Base-by-base conservation (phyloP, 2,329 filamentous ascomycete species). In the Paracamarosporium sp. region DNA sequence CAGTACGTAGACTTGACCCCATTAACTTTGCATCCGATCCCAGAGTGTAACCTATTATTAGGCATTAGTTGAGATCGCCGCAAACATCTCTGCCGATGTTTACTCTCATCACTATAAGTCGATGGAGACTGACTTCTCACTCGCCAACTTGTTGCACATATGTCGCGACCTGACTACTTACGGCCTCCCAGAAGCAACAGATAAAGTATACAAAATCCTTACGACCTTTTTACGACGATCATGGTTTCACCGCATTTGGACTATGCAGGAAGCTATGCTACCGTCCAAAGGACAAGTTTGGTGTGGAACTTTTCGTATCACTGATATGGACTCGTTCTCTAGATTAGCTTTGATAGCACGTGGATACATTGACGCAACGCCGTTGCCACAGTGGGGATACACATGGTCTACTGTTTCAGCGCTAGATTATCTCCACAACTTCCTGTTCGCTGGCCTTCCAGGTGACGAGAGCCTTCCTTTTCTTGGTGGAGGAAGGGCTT, bases 181-280 rank as follows among this genome's bases (percentile, higher is more conserved):
- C 20, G 40, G 40, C 20, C 27, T 44, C n/a, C 22, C 40, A 44
- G 22, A 44, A 11, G 20, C 40, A n/a, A 30, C n/a, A 5, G 31
- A 50, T 22, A n/a, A 30, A n/a, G 17, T 25, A 17, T 50, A 24
- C 20, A 24, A 15, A 12, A 3, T 25, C 15, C 22, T 50, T 15
- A 13, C 15, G 3, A 15, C 20, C 4, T 50, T 50, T 22, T 24
- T 36, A 17, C 46, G 33, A n/a, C 27, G 46, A 24, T 50, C 46
- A 8, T 50, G 46, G 46, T 38, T 50, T 20, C 46, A 50, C 33
- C 46, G 46, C 9, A 38, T 50, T 12, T 50, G 46, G 46, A 50
- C 46, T 13, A 24, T 50, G 13, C 46, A 50, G 17, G 46, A 50
- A 30, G 36, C 3, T 27, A 17, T 50, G 5, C 17, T 50, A 30